These are phyloP conservation scores for Suillus subluteus DNA, from an alignment of 768 basidiomycete genomes.

Conservation along the genomic window DNA sequence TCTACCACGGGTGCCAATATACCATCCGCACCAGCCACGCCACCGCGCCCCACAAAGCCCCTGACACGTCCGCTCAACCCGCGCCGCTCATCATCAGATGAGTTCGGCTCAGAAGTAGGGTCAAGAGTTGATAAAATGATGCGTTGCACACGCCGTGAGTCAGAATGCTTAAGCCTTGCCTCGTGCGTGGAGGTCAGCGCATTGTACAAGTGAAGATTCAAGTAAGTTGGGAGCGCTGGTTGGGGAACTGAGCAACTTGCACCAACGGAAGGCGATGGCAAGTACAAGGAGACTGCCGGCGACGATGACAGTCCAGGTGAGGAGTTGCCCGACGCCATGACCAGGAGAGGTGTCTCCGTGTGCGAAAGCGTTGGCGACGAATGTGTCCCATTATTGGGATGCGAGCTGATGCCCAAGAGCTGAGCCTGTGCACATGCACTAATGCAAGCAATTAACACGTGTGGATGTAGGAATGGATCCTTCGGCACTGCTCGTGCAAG, in stretches of 20 bases:
- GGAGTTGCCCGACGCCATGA: slow-evolving; percentile 17
- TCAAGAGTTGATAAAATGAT: slow-evolving; percentile 65
- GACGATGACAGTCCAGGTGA: slow-evolving; percentile 19
- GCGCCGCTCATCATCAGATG: slow-evolving; percentile 34
- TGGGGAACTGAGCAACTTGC: slow-evolving; percentile 19
- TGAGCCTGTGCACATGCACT: slow-evolving; percentile 32
- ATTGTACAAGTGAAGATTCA: slow-evolving; percentile 29
- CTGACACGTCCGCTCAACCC: slow-evolving; percentile 37
- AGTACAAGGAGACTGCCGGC: slow-evolving; percentile 23
- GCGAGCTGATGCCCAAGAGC: slow-evolving; percentile 4
- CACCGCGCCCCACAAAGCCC: slow-evolving; percentile 46
- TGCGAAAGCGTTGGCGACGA: slow-evolving; percentile 31
- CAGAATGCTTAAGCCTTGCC: slow-evolving; percentile 38
- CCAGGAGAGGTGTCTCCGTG: slow-evolving; percentile 25
- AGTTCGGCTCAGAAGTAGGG: slow-evolving; percentile 34
- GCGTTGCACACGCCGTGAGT: slow-evolving; percentile 64
- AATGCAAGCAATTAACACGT: slow-evolving; percentile 57
- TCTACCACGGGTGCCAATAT: slow-evolving; percentile 55
- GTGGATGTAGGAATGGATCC: slow-evolving; percentile 79
- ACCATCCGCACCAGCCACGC: slow-evolving; percentile 40
- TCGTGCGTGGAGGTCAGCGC: slow-evolving; percentile 33
- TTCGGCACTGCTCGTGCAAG: slow-evolving; percentile 57
- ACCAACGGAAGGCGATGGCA: slow-evolving; percentile 35
- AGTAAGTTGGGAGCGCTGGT: slow-evolving; percentile 15
- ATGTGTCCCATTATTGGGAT: slow-evolving; percentile 19